Evolutionary conservation across 495 filamentous ascomycete species (phyloP), one percentile per base, ranked within the genome.

Genomic region (Niebla homalea): DNA sequence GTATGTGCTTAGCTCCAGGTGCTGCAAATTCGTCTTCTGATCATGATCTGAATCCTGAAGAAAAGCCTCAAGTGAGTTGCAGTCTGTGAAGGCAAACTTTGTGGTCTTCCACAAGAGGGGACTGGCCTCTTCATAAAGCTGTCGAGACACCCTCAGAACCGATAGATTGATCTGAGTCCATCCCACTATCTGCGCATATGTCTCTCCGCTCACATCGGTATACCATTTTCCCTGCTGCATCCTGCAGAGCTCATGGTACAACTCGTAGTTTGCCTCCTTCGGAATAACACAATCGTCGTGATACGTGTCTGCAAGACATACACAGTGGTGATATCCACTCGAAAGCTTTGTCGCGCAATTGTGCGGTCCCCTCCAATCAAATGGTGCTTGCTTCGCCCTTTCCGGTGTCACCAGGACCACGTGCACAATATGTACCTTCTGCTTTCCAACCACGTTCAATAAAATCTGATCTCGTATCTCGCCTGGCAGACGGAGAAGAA

Each of bases 381-480:
- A 6, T 2, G 23, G 19, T 23, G 14, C 19, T 3, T 43, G 11
- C 14, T 21, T 14, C 36, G 25, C 6, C 21, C 20, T 15, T 16
- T 48, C 26, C 8, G 18, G 29, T 23, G 10, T 12, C 15, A 19
- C 12, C 14, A 42, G 16, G 20, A 20, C 2, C 35, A 36, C 19
- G 26, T 32, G 38, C 25, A 48, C 25, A 25, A 53, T 22, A 38
- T 53, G 51, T 20, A 53, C 22, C 18, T 48, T 36, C 10, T 47
- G 14, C 1, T 42, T 25, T n/a, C 51, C 51, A 25, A 53, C 37
- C 8, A 48, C 25, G 36, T 53, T 11, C 16, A 12, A 6, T 15
- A 53, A 32, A 22, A 53, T 53, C 4, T 53, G 43, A 22, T 48
- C 43, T 47, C 32, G 32, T 15, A 53, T 26, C 44, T 53, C 51